Evolutionary conservation across 345 rosid genomes (phyloP), one percentile per base, ranked within the genome.

Genomic region (Triadica sebifera): DNA sequence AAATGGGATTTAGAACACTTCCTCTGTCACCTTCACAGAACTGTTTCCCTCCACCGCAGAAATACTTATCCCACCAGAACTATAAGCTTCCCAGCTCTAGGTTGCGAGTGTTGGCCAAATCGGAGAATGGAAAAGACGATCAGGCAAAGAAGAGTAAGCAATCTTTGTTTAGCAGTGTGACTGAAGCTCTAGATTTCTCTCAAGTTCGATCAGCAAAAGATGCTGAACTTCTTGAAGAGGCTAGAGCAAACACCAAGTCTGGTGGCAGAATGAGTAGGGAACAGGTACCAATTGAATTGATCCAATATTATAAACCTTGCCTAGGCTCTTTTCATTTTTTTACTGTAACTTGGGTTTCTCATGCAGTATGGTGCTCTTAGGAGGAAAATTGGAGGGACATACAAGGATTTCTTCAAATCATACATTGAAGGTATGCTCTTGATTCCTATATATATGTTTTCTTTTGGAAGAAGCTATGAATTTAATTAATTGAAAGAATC

Each of bases 341-440:
- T 49, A n/a, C 59, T 13, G 20, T 61, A 17, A 71, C 7, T 38
- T 65, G 53, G 78, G 74, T 59, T 74, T 70, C 11, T 39, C 56
- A 16, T 78, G 82, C 86, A 94, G 98, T 91, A 94, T 75, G 98
- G 97, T 8, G 98, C 98, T 39, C 86, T 92, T 52, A 86, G 96
- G 76, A 90, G 97, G 87, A 90, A 92, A 83, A 91, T 90, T 56
- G 98, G 98, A 78, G 97, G 97, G 53, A 94, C 94, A 6, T 91
- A 91, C 87, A 87, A 88, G 87, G 98, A 91, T 70, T 91, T 94
- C 81, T 94, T 94, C 85, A 94, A 93, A 76, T 93, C 97, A 47
- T 92, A 94, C 62, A 51, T 92, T 6, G 97, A 92, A 7, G 98
- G 98, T 94, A 81, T 17, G 34, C 34, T 1, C 34, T 29, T 29